Percentiles rank a stretch among this genome's conserved stretches.
phyloP scores from a whole-genome alignment of 176 grass and related monocot genomes.

The Avena atlantica region DNA sequence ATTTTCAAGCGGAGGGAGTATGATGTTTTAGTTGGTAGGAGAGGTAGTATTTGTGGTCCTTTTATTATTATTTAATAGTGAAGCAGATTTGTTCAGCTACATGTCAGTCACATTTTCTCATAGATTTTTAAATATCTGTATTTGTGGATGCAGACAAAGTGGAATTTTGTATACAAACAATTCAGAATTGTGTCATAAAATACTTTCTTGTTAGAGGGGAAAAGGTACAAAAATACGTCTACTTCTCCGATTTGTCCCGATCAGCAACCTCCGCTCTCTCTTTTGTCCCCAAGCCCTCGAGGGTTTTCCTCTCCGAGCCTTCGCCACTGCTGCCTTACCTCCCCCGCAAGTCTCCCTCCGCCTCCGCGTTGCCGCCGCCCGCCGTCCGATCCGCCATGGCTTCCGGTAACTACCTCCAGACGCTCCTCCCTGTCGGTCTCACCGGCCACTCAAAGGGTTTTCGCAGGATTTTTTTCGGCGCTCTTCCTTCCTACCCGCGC shows the following conservation, averaged over 20 bases:
- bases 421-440: no score
- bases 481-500: neutral
- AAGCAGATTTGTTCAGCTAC: neutral
- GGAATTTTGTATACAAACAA: neutral
- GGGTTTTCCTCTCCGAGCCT: slow-evolving; percentile 34
- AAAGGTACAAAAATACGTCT: neutral
- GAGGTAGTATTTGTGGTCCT: neutral
- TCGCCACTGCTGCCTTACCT: neutral
- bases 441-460: neutral
- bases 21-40: no score
- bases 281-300: slow-evolving; percentile 39
- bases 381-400: slow-evolving; percentile 40
- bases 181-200: neutral
- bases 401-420: slow-evolving; percentile 30
- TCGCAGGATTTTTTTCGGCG: neutral
- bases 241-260: neutral
- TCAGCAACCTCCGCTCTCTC: slow-evolving; percentile 10
- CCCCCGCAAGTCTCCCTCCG: neutral
- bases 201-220: neutral
- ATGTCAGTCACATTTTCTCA: neutral
- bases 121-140: neutral
- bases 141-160: neutral
- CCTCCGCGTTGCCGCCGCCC: neutral
- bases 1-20: no score
- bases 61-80: neutral